Conservation (phyloP, 306 rosid species). For the Gleditsia sinensis region DNA sequence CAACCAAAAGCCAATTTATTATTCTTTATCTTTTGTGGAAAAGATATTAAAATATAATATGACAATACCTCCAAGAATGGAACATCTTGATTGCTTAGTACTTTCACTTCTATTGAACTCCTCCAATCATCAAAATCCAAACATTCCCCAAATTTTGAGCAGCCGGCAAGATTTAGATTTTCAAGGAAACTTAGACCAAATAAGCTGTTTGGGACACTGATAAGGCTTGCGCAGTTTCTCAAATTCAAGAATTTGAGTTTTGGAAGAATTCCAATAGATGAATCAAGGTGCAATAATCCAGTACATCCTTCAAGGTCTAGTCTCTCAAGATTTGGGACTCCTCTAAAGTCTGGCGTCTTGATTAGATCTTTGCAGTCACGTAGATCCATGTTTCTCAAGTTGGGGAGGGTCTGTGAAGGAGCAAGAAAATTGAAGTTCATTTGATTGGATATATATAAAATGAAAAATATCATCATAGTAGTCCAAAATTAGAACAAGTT, state of each 20-base stretch:
- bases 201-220: not conserved
- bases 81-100: too few species aligned
- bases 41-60: too few species aligned
- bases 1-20: not conserved
- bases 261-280: not conserved
- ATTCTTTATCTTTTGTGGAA: not conserved
- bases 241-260: not conserved
- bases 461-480: too few species aligned
- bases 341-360: too few species aligned
- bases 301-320: slow-evolving; percentile 1
- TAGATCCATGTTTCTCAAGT: not conserved
- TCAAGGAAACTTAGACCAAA: not conserved
- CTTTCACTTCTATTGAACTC: too few species aligned
- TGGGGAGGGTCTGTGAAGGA: not conserved
- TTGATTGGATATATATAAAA: too few species aligned
- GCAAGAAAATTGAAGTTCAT: too few species aligned
- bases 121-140: too few species aligned
- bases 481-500: too few species aligned
- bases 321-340: not conserved
- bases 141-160: not conserved
- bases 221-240: not conserved
- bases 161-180: not conserved
- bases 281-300: not conserved
- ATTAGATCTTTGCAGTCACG: not conserved
- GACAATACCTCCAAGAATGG: not conserved